Conservation (phyloP, 805 yeast species). For the Saccharomycopsis fermentans region DNA sequence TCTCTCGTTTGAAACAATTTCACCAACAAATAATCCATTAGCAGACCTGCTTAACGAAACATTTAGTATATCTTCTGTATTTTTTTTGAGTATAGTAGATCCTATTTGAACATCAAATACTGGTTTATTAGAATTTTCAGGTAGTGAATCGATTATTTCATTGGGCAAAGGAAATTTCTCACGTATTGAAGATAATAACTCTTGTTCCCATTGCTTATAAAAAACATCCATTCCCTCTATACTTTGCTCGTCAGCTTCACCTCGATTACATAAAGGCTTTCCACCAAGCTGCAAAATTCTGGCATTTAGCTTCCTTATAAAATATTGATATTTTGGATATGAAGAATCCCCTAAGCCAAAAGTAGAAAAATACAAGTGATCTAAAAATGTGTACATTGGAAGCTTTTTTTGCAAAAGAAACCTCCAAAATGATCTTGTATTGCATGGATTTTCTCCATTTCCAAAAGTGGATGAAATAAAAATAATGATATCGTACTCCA, state of each 20-base stretch:
- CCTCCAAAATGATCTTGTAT: constrained; percentile 64
- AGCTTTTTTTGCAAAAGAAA: constrained; percentile 59
- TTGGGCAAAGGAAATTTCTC: neutral
- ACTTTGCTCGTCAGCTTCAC: constrained; percentile 84
- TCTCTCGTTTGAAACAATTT: constrained; percentile 41
- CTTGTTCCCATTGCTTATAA: constrained; percentile 63
- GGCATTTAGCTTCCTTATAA: constrained; percentile 72
- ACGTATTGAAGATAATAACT: constrained; percentile 30
- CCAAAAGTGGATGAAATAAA: constrained; percentile 85
- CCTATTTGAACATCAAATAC: neutral
- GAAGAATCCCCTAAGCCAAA: constrained; percentile 94
- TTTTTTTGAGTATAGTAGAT: constrained; percentile 23
- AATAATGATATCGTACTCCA: constrained; percentile 38
- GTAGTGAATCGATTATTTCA: neutral
- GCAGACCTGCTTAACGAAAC: constrained; percentile 25
- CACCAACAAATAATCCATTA: constrained; percentile 29
- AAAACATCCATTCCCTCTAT: constrained; percentile 63
- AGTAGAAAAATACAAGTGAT: constrained; percentile 53
- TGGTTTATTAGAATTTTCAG: neutral
- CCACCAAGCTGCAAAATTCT: constrained; percentile 80
- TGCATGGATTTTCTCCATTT: constrained; percentile 86
- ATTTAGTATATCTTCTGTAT: constrained; percentile 24
- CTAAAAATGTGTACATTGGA: constrained; percentile 42
- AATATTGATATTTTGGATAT: constrained; percentile 80
- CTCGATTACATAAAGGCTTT: constrained; percentile 53